Evolutionary conservation across 345 rosid genomes (phyloP).

Genomic region (Bretschneidera sinensis): DNA sequence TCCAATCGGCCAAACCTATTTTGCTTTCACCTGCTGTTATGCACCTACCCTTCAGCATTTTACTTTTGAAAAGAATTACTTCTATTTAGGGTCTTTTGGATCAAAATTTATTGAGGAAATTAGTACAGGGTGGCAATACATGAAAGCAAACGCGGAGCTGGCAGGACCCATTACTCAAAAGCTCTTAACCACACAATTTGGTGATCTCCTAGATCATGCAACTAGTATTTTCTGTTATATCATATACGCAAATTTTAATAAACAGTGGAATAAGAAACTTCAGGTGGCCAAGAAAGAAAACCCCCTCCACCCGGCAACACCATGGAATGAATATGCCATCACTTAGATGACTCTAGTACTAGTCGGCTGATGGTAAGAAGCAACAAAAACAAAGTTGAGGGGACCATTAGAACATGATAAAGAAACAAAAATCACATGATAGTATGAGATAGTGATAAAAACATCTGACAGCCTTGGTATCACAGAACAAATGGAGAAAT

Average conservation of each 20-base stretch:
- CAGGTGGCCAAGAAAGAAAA: slow-evolving; percentile 30
- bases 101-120: neutral
- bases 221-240: neutral
- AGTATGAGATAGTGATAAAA: neutral
- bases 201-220: slow-evolving; percentile 7
- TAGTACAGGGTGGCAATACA: slow-evolving; percentile 5
- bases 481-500: neutral
- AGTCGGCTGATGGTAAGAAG: neutral
- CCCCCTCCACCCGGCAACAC: slow-evolving; percentile 16
- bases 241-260: slow-evolving; percentile 23
- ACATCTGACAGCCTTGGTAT: slow-evolving; percentile 8
- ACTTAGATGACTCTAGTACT: slow-evolving; percentile 2
- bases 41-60: too few relatives aligned
- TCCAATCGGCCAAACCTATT: too few relatives aligned
- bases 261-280: slow-evolving; percentile 7
- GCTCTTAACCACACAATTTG: slow-evolving; percentile 28
- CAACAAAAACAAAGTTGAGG: slow-evolving; percentile 15
- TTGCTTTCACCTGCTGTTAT: too few relatives aligned
- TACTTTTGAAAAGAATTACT: too few relatives aligned
- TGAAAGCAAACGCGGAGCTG: neutral
- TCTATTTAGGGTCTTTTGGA: neutral
- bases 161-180: slow-evolving; percentile 7
- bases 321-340: slow-evolving; percentile 10
- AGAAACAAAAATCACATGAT: slow-evolving; percentile 8
- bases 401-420: slow-evolving; percentile 2